A percentile compares a stretch with the other conserved stretches of the same genome.
Evolutionary conservation across 352 stramenopile genomes (phyloP).

Genomic region (Elongisporangium prolatum): DNA sequence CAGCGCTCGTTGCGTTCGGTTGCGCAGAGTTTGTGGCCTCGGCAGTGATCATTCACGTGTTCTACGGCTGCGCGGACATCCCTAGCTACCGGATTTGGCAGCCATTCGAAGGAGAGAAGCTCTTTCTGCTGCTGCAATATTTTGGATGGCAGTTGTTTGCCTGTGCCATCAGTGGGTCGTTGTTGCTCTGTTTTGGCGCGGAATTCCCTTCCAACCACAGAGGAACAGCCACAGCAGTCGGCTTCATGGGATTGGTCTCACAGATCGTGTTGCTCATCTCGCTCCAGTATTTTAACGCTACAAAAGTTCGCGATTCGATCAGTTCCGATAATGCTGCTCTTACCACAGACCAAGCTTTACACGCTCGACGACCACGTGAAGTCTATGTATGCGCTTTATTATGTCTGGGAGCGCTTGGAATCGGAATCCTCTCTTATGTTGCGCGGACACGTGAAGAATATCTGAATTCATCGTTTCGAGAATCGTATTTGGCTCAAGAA

Average conservation of each 20-base stretch:
- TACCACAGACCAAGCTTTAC: not conserved
- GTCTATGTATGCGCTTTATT: constrained; percentile 30
- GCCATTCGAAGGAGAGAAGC: constrained; percentile 45
- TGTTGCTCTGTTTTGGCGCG: constrained; percentile 23
- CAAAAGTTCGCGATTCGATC: not conserved
- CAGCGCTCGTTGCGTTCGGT: constrained; percentile 23
- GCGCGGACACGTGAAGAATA: constrained; percentile 3
- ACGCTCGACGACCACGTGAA: constrained; percentile 16
- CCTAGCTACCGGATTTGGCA: constrained; percentile 46
- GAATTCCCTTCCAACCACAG: not conserved
- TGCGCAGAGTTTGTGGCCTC: constrained; percentile 37
- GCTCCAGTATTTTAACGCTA: constrained; percentile 35
- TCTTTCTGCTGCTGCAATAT: constrained; percentile 58
- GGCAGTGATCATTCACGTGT: constrained; percentile 41
- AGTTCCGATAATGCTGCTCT: not conserved
- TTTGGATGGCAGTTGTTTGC: constrained; percentile 56
- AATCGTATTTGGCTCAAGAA: constrained; percentile 20
- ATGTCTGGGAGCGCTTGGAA: constrained; percentile 16
- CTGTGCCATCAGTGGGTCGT: constrained; percentile 27
- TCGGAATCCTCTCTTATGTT: constrained; percentile 20
- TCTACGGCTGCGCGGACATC: constrained; percentile 43
- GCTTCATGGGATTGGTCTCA: constrained; percentile 39
- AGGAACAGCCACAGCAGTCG: constrained; percentile 27
- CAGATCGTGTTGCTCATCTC: constrained; percentile 43
- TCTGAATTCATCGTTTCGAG: constrained; percentile 2